Evolutionary conservation across 352 stramenopile genomes (phyloP), one percentile per base, ranked within the genome.

Genomic region (Thalassiosira allenii): DNA sequence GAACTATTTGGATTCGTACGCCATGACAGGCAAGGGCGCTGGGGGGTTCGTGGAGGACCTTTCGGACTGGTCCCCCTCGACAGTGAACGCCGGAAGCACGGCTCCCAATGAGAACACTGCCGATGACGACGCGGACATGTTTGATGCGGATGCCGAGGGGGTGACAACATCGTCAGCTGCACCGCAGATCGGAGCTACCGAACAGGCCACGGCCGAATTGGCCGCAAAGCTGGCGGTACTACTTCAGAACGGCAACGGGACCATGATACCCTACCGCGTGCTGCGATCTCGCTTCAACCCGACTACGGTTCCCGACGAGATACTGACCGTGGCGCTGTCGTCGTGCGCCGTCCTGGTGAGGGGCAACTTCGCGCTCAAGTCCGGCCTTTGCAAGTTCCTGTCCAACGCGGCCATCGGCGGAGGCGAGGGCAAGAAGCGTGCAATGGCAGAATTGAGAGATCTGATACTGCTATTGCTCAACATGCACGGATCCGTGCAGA

Each of bases 291-390:
- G 81, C 9, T 91, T 92, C 56, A 51, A 79, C 61, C 2, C 56
- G 0, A 17, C 53, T 0, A 40, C 52, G 43, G 68, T 90, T 2
- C 70, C 75, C 1, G 81, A 91, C 64, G 43, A 82, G 2, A 59
- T 79, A 8, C 58, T 94, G 11, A 79, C 88, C 23, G 41, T 72
- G 44, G 84, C 87, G 12, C 56, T 94, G 23, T 83, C 75, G 17
- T 84, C 66, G 14, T 90, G 78, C 59, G 89, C 89, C 11, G 76
- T 91, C 2, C 64, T 91, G 37, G 89, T 94, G 3, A 54, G 87
- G 62, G 89, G 89, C 1, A 94, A 93, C 58, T 93, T 91, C 81
- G 77, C 79, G 9, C 49, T 94, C 0, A 83, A 91, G 33, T 89
- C 76, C 20, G 69, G 43, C n/a, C 43, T 93, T 37, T 20, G 63